A percentile compares a stretch with the other conserved stretches of the same genome.
phyloP scores from a whole-genome alignment of 2,329 filamentous ascomycete species.

The Cladophialophora yegresii region DNA sequence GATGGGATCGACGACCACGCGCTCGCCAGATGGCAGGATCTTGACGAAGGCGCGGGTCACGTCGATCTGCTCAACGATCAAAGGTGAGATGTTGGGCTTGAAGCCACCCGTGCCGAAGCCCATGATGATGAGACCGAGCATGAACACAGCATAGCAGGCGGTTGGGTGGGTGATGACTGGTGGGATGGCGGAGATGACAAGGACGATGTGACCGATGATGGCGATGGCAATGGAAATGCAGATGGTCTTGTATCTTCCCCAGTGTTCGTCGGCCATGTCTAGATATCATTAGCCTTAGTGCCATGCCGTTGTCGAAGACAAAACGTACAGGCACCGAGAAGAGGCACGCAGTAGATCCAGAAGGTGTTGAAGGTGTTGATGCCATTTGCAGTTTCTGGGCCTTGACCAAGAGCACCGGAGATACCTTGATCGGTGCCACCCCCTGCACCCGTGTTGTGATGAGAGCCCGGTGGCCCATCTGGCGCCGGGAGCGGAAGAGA shows the following conservation, averaged over 20 bases:
- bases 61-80: conserved; percentile 46
- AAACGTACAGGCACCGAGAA: conserved; percentile 56
- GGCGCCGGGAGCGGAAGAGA: conserved; percentile 12
- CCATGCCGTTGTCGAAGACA: neutral
- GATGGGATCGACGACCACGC: conserved; percentile 69
- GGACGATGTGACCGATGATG: conserved; percentile 65
- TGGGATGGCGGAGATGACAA: conserved; percentile 68
- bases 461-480: conserved; percentile 51
- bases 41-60: conserved; percentile 55
- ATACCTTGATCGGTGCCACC: conserved; percentile 45
- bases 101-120: conserved; percentile 76
- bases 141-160: conserved; percentile 63
- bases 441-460: conserved; percentile 54
- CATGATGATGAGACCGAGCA: conserved; percentile 66
- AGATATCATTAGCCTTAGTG: neutral
- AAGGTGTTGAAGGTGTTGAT: conserved; percentile 60
- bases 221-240: conserved; percentile 65
- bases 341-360: conserved; percentile 62
- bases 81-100: conserved; percentile 63
- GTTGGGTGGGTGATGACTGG: conserved; percentile 60
- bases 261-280: conserved; percentile 17
- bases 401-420: conserved; percentile 60
- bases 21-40: conserved; percentile 60
- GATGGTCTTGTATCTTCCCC: conserved; percentile 67
- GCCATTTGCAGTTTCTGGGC: conserved; percentile 58